Evolutionary conservation across 1,284 basidiomycete genomes (phyloP), one percentile per base, ranked within the genome.

Genomic region (Apiotrichum sp.): DNA sequence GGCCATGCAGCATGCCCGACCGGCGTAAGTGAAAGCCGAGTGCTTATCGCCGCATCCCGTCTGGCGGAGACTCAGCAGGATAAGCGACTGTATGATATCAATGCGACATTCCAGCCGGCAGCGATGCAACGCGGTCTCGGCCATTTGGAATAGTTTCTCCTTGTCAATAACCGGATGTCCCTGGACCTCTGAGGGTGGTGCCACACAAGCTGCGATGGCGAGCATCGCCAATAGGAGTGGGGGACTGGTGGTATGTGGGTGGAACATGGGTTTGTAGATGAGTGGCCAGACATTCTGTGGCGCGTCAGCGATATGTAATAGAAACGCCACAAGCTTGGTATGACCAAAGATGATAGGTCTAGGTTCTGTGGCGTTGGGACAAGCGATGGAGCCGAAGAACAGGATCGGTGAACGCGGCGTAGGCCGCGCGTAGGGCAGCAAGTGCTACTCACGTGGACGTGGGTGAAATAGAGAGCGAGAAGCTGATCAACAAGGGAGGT

Each of bases 101-200:
- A 73, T 62, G 8, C 68, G 63, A 11, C 57, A 58, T 44, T 69
- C 66, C 38, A 58, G 61, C 14, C 65, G 58, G 14, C 59, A 63
- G 39, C 63, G 59, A 47, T 65, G 65, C 22, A 73, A 60, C 8
- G 59, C 55, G 13, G 57, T 50, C 45, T 74, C 68, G 6, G 72
- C 71, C 61, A 67, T 65, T 4, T 51, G 48, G 53, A 69, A 70
- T 4, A 90, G 77, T 50, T 80, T 78, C 52, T 84, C 86, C 62
- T 87, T 83, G 53, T 50, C 50, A 64, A 59, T 35, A 7, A 46
- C 50, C 10, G 35, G 36, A 10, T 22, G 13, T 6, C 53, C 42
- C 16, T 36, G 38, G 3, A 33, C 39, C 2, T 50, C 42, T 6
- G 53, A 51, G 16, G 60, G 33, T n/a, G 63, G 59, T 1, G 67